Evolutionary conservation across 306 rosid genomes (phyloP), one percentile per base, ranked within the genome.

Genomic region (Acacia acuminata): DNA sequence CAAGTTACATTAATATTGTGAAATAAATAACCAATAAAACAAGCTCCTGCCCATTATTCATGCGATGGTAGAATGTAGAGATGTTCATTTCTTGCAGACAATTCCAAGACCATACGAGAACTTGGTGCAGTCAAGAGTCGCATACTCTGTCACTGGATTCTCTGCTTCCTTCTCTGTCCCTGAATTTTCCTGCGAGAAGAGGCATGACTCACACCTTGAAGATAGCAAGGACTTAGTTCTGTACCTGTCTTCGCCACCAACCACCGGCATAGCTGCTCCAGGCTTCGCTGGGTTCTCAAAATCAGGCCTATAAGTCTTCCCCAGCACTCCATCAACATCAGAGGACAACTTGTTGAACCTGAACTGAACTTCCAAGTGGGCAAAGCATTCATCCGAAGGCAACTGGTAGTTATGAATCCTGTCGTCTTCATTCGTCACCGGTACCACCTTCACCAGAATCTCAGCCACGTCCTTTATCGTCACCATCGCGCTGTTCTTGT

Each of bases 181-280:
- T 10, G 74, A 82, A 19, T 6, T 60, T 40, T 61, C 50, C 2
- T 60, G 53, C 0, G 86, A 83, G 85, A 82, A 87, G 27, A 70
- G n/a, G 64, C 86, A 86, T 38, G 89, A 75, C 5, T 22, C 84
- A 73, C 90, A 87, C 24, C 80, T 66, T 12, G 86, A 53, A 63
- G 85, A 84, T 14, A 87, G 77, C 77, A 90, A 88, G 0, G 87
- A 86, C 20, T 65, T 14, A 4, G 88, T 88, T 73, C 55, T 79
- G 73, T 90, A 86, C 34, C 42, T 86, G 15, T 84, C 91, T 65
- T 84, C 91, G n/a, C 93, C 91, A 0, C 88, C 85, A 63, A 86
- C 61, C 40, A 85, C 82, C 1, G 86, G 88, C 93, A 86, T 90
- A 22, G 93, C 87, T 42, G 87, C 89, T 10, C 89, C 88, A 2